These are phyloP conservation scores for Magnusiomyces clavatus DNA, from an alignment of 1,139 yeast species.

Conservation along the genomic window DNA sequence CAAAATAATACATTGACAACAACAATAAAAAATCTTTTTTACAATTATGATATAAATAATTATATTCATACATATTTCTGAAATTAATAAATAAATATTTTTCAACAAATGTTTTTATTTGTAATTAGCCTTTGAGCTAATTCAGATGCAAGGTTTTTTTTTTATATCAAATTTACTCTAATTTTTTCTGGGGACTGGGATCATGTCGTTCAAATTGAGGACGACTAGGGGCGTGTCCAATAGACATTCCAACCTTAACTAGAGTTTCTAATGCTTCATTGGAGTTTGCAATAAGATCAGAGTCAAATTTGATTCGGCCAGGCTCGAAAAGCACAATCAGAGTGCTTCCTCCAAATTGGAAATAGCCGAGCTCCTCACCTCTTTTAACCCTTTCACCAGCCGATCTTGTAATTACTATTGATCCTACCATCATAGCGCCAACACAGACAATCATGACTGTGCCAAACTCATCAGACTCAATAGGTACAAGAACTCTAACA, in stretches of 20 bases:
- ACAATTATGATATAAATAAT: no score
- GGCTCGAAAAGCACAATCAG: constrained; percentile 51
- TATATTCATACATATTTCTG: no score
- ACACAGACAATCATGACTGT: constrained; percentile 70
- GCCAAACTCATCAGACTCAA: constrained; percentile 69
- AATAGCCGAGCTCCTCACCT: constrained; percentile 86
- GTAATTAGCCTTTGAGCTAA: no score
- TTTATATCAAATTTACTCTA: no score
- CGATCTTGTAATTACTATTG: constrained; percentile 64
- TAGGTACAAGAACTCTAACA: constrained; percentile 67
- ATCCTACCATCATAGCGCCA: constrained; percentile 99
- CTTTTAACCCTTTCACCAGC: constrained; percentile 52
- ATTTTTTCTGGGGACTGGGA: no score
- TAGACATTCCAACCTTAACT: constrained; percentile 82
- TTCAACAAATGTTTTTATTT: no score
- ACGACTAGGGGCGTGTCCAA: constrained; percentile 52
- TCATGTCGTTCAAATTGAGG: constrained; percentile 21
- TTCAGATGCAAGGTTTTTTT: no score
- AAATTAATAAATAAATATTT: no score
- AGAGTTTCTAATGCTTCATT: constrained; percentile 67
- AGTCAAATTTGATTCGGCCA: constrained; percentile 49
- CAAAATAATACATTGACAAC: no score
- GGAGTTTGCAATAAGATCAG: constrained; percentile 66
- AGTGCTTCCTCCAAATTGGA: constrained; percentile 95
- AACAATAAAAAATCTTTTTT: no score